These are phyloP conservation scores for Artomyces pyxidatus DNA, from an alignment of 768 basidiomycete genomes.

Conservation along the genomic window DNA sequence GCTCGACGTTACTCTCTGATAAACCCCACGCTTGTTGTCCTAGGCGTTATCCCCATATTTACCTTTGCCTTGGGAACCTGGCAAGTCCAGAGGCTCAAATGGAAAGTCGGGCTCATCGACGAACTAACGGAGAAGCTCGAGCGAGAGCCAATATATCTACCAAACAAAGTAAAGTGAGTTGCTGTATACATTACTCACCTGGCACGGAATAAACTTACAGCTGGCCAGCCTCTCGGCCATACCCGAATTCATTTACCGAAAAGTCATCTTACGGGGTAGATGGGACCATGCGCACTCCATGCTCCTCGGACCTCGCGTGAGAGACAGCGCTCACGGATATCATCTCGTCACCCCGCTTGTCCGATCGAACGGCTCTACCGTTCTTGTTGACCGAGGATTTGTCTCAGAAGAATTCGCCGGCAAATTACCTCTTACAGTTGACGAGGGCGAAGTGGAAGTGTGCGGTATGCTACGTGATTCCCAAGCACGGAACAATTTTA, in stretches of 20 bases:
- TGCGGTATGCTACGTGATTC: slow-evolving; percentile 83
- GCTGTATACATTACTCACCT: neutral
- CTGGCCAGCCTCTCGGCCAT: slow-evolving; percentile 54
- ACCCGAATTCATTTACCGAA: slow-evolving; percentile 85
- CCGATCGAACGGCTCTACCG: slow-evolving; percentile 71
- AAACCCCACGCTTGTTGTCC: slow-evolving; percentile 61
- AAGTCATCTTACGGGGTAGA: slow-evolving; percentile 67
- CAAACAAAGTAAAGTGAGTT: slow-evolving; percentile 75
- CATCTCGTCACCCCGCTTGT: slow-evolving; percentile 83
- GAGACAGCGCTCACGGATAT: slow-evolving; percentile 82
- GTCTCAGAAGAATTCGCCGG: slow-evolving; percentile 51
- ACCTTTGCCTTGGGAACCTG: slow-evolving; percentile 87
- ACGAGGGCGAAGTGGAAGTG: slow-evolving; percentile 54
- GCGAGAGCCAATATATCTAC: slow-evolving; percentile 68
- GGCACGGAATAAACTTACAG: neutral
- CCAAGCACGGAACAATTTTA: slow-evolving; percentile 68
- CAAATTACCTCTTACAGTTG: slow-evolving; percentile 27
- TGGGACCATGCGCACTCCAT: slow-evolving; percentile 79
- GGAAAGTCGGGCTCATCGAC: slow-evolving; percentile 92
- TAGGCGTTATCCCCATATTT: slow-evolving; percentile 84
- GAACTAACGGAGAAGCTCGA: slow-evolving; percentile 88
- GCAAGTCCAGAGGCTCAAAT: slow-evolving; percentile 89
- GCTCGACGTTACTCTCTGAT: slow-evolving; percentile 53
- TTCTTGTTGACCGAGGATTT: slow-evolving; percentile 92
- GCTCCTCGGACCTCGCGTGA: slow-evolving; percentile 78